Evolutionary conservation across 805 yeast species (phyloP).

Genomic region (Ascoidea asiatica): DNA sequence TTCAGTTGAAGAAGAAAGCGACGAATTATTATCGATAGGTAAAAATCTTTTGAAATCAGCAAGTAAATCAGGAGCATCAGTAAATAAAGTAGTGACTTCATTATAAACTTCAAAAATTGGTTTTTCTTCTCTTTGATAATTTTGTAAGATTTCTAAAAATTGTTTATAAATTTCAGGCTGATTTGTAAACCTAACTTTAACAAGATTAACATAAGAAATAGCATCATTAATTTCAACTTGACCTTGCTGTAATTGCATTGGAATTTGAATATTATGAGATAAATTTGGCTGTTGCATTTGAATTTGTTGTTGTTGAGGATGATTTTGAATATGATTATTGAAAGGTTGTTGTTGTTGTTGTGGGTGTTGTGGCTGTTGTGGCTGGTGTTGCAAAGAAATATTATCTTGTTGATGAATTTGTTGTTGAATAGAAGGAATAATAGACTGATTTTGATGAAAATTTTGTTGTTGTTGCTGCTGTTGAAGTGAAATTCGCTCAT

Average conservation of each 20-base stretch:
- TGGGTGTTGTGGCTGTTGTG: conserved; percentile 10
- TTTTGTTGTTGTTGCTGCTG: conserved; percentile 18
- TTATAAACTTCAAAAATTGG: conserved; percentile 93
- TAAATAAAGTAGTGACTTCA: conserved; percentile 79
- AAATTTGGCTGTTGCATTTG: conserved; percentile 13
- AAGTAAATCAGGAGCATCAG: conserved; percentile 85
- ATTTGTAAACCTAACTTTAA: conserved; percentile 82
- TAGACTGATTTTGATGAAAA: no score
- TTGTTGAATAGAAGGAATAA: no score
- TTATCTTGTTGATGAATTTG: conserved; percentile 11
- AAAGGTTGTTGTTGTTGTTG: conserved; percentile 10
- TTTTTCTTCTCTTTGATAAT: conserved; percentile 91
- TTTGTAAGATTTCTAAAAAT: conserved; percentile 87
- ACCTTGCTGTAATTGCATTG: conserved; percentile 8
- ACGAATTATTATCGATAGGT: conserved; percentile 56
- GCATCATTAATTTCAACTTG: conserved; percentile 91
- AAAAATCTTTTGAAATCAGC: conserved; percentile 92
- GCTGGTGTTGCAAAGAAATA: conserved; percentile 9
- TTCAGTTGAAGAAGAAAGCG: conserved; percentile 18
- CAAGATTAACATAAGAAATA: conserved; percentile 88
- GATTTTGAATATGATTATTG: conserved; percentile 4
- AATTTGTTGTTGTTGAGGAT: conserved; percentile 12
- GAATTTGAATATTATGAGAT: conserved; percentile 6
- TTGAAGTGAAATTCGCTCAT: conserved; percentile 15
- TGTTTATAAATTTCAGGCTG: conserved; percentile 95